phyloP scores from a whole-genome alignment of 495 filamentous ascomycete genomes.

The Aspergillus asperescens region DNA sequence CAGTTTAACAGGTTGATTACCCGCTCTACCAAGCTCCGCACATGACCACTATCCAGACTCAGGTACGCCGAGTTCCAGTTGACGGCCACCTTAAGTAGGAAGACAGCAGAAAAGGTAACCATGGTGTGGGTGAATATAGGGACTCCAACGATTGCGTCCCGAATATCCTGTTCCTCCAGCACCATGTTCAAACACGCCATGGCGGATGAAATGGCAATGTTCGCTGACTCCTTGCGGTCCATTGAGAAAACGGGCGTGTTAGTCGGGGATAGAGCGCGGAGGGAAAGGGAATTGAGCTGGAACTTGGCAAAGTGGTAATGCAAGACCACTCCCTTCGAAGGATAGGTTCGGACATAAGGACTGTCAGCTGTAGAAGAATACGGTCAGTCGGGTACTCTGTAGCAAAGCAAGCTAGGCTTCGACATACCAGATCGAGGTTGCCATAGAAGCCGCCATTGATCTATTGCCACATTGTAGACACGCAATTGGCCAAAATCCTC shows the following conservation, averaged over 20 bases:
- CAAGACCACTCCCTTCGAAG: slow-evolving; percentile 54
- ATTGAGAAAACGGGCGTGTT: slow-evolving; percentile 50
- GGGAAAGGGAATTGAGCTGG: slow-evolving; percentile 54
- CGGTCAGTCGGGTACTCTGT: neutral
- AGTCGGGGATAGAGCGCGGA: slow-evolving; percentile 47
- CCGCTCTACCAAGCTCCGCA: slow-evolving; percentile 43
- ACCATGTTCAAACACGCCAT: slow-evolving; percentile 52
- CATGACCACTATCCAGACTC: slow-evolving; percentile 38
- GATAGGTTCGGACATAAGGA: slow-evolving; percentile 51
- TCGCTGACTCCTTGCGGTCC: slow-evolving; percentile 51
- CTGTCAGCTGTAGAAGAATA: slow-evolving; percentile 36
- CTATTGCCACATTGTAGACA: slow-evolving; percentile 50
- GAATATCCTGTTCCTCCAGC: slow-evolving; percentile 51
- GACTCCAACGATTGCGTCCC: slow-evolving; percentile 54
- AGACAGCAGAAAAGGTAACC: slow-evolving; percentile 55
- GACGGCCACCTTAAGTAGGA: slow-evolving; percentile 52
- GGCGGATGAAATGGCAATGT: slow-evolving; percentile 52
- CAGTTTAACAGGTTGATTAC: slow-evolving; percentile 50
- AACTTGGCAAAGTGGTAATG: slow-evolving; percentile 59
- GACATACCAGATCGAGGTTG: slow-evolving; percentile 46
- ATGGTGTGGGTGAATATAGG: slow-evolving; percentile 58
- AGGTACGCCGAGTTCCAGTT: slow-evolving; percentile 51
- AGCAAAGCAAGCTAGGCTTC: neutral
- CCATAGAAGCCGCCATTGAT: slow-evolving; percentile 56
- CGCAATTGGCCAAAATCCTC: slow-evolving; percentile 48